Evolutionary conservation across 768 basidiomycete species (phyloP), one percentile per base, ranked within the genome.

Genomic region (Gloeopeniophorella convolvens): DNA sequence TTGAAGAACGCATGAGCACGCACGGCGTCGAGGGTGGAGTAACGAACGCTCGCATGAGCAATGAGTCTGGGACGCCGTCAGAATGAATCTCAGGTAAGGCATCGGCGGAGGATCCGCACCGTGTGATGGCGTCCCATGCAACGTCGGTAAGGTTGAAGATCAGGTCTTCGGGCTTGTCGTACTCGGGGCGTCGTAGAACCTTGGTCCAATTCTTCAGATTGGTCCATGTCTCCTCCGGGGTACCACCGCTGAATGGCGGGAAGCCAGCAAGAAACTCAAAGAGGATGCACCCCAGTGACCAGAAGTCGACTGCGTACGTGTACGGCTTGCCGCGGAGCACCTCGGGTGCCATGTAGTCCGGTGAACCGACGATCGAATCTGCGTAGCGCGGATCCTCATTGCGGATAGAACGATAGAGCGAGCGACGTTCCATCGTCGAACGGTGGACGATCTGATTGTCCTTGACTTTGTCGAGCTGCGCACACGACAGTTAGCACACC

Each of bases 321-420:
- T 99, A 99, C 0, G 92, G 88, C 67, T 93, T 92, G 30, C 89
- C 95, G 24, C 94, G 81, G 21, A 97, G 77, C 18, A 97, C 93
- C 63, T 92, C 89, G 0, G 89, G 88, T 1, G 96, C 89, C 96
- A 99, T 98, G 68, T 99, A 99, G 67, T 99, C 96, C 0, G 96
- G 95, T 1, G 90, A 94, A 6, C 96, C 96, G 27, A 99, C 96
- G 54, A 98, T 89, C 12, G 93, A 96, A 64, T 99, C 93, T 16
- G 96, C 96, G 59, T 92, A 95, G 35, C 94, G 83, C 5, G 90
- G 83, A 60, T 97, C 91, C 62, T 87, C 84, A 54, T 87, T 82
- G 5, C 95, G 79, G 62, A 98, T 80, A 39, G 90, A 92, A 47
- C 89, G 86, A 68, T 97, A 99, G 55, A 98, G 82, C 16, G 92